These are phyloP conservation scores for Syncephalastrum contaminatum DNA, from an alignment of 371 early-diverging fungal genomes.

Conservation along the genomic window DNA sequence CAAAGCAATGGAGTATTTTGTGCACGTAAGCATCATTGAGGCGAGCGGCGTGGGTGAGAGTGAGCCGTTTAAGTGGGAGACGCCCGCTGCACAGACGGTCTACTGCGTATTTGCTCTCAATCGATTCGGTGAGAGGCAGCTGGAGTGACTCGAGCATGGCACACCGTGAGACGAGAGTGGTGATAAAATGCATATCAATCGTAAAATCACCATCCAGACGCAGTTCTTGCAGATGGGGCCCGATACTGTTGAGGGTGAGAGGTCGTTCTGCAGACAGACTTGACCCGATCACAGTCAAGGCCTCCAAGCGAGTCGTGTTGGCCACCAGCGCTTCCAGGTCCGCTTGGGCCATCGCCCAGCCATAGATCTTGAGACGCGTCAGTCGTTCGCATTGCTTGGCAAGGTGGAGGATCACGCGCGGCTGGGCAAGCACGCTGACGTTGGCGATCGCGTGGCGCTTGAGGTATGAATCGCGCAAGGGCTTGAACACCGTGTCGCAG, in stretches of 20 bases:
- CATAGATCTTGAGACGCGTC: conserved; percentile 33
- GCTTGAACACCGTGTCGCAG: conserved; percentile 15
- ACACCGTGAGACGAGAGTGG: conserved; percentile 14
- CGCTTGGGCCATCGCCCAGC: conserved; percentile 24
- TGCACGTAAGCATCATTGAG: conserved; percentile 18
- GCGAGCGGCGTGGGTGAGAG: conserved; percentile 20
- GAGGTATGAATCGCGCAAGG: conserved; percentile 16
- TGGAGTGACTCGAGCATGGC: conserved; percentile 17
- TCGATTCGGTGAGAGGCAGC: conserved; percentile 15
- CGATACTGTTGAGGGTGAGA: conserved; percentile 12
- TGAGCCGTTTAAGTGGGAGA: conserved; percentile 16
- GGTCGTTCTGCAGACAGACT: conserved; percentile 9
- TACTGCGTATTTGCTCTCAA: conserved; percentile 8
- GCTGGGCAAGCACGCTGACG: conserved; percentile 15
- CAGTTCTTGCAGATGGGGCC: conserved; percentile 19
- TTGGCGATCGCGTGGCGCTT: conserved; percentile 10
- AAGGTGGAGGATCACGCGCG: conserved; percentile 15
- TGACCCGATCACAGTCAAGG: conserved; percentile 29
- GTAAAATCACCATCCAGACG: conserved; percentile 29
- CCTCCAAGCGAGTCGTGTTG: conserved; percentile 7
- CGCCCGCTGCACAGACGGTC: conserved; percentile 14
- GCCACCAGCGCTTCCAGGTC: conserved; percentile 23
- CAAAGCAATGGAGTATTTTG: conserved; percentile 16
- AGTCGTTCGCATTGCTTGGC: conserved; percentile 33
- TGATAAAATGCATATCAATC: conserved; percentile 14